Evolutionary conservation across 805 yeast genomes (phyloP).

Genomic region (Kodamaea leandrae): DNA sequence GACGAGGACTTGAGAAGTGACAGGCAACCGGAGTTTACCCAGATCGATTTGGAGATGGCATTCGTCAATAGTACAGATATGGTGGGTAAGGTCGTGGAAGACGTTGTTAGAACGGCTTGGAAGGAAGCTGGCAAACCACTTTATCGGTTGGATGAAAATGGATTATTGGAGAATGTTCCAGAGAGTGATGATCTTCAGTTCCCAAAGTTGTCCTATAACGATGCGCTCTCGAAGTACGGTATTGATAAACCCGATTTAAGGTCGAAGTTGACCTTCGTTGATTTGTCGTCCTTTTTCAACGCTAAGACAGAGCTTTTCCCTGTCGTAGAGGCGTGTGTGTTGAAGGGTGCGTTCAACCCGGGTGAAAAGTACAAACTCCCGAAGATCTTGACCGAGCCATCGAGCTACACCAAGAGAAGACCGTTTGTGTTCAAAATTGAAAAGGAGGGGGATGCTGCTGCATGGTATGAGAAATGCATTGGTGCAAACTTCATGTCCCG

Average conservation of each 20-base stretch:
- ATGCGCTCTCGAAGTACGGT: slow-evolving; percentile 74
- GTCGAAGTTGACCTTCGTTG: slow-evolving; percentile 49
- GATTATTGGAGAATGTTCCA: slow-evolving; percentile 29
- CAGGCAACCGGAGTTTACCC: slow-evolving; percentile 97
- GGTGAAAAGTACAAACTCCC: slow-evolving; percentile 31
- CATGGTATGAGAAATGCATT: slow-evolving; percentile 45
- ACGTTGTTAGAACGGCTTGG: slow-evolving; percentile 58
- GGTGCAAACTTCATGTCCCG: slow-evolving; percentile 25
- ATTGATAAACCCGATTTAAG: slow-evolving; percentile 94
- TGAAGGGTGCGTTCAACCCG: slow-evolving; percentile 47
- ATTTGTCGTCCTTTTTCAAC: slow-evolving; percentile 43
- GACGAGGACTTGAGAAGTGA: slow-evolving; percentile 95
- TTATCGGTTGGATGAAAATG: slow-evolving; percentile 16
- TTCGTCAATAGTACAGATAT: slow-evolving; percentile 65
- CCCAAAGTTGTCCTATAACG: slow-evolving; percentile 55
- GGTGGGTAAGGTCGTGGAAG: slow-evolving; percentile 64
- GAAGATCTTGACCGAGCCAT: slow-evolving; percentile 34
- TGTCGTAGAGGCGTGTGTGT: slow-evolving; percentile 69
- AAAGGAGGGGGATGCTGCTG: slow-evolving; percentile 31
- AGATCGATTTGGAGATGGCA: slow-evolving; percentile 92
- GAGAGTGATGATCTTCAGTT: no score
- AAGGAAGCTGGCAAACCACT: slow-evolving; percentile 15
- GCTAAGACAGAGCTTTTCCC: slow-evolving; percentile 49
- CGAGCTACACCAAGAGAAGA: slow-evolving; percentile 52
- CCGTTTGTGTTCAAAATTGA: slow-evolving; percentile 58